A percentile compares a stretch with the other conserved stretches of the same genome.
phyloP scores from a whole-genome alignment of 768 basidiomycete species.

The Mycena chlorophos region DNA sequence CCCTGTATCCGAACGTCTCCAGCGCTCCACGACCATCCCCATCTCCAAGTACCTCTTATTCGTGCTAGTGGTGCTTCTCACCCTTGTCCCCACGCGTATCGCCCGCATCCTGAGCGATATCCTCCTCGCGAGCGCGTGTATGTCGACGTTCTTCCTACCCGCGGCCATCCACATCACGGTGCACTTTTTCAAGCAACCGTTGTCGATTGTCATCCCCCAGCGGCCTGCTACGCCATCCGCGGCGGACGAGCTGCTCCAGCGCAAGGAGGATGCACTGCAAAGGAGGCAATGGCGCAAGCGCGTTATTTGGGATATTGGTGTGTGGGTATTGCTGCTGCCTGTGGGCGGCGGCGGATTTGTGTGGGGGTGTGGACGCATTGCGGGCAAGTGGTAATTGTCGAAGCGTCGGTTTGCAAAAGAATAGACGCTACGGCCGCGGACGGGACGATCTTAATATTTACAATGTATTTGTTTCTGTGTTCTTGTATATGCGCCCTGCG shows the following conservation, averaged over 20 bases:
- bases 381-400: conserved; percentile 59
- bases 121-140: conserved; percentile 51
- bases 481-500: too few relatives aligned
- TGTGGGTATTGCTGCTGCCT: conserved; percentile 71
- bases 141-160: conserved; percentile 65
- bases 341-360: conserved; percentile 54
- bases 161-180: conserved; percentile 77
- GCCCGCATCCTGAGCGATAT: conserved; percentile 46
- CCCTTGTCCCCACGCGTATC: conserved; percentile 44
- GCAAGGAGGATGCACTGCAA: conserved; percentile 86
- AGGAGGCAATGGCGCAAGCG: conserved; percentile 68
- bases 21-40: conserved; percentile 44
- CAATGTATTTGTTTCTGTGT: too few relatives aligned
- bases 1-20: conserved; percentile 45
- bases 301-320: conserved; percentile 80
- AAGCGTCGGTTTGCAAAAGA: too few relatives aligned
- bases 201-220: conserved; percentile 75
- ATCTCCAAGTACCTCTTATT: conserved; percentile 47
- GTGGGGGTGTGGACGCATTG: conserved; percentile 58
- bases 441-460: too few relatives aligned
- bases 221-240: conserved; percentile 35
- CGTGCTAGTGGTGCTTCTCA: conserved; percentile 42
- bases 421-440: too few relatives aligned
- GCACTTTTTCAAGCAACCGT: conserved; percentile 82
- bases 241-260: conserved; percentile 72